Evolutionary conservation across 331 rosid species (phyloP), one percentile per base, ranked within the genome.

Genomic region (Quercus phellos): DNA sequence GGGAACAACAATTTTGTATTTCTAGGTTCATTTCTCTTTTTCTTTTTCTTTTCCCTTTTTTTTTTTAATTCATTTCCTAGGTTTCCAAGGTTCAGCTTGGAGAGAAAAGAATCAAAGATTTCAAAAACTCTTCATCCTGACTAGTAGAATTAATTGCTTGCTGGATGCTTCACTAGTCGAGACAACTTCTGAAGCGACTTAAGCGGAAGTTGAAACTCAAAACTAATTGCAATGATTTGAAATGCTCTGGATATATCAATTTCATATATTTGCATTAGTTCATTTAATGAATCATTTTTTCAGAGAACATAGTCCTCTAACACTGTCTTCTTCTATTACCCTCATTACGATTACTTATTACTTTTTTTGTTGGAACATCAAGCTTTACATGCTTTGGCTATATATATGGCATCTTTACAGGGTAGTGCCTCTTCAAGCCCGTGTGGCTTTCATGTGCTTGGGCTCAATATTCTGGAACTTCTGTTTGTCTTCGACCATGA

Each of bases 381-480:
- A 54, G 9, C 66, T 43, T 16, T 68, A 72, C 68, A 68, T 78
- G 68, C 75, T 68, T 76, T 64, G 81, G 56, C 53, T 46, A 72
- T 68, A 60, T 75, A 17, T 19, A 29, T 86, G 82, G 43, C 66
- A 43, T 32, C 42, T 77, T 34, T 79, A 46, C 84, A 94, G 99
- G 98, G 90, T 86, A 77, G 94, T 94, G 73, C 98, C 99, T 77
- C 99, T 94, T 81, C 98, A 90, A 78, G 92, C 93, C 51, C 90
- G 98, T 69, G 99, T 94, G 64, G 93, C 89, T 74, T 94, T 92
- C 88, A 94, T 92, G 97, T 94, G 94, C 11, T 74, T 81, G 88
- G 97, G 94, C 51, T 92, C 98, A 53, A 85, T 94, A 77, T 92
- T 92, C 84, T 94, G 99, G 99, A 94, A 92, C 84, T 92, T 92